Conservation (phyloP, 805 yeast species). For the Metschnikowia dekortorum region DNA sequence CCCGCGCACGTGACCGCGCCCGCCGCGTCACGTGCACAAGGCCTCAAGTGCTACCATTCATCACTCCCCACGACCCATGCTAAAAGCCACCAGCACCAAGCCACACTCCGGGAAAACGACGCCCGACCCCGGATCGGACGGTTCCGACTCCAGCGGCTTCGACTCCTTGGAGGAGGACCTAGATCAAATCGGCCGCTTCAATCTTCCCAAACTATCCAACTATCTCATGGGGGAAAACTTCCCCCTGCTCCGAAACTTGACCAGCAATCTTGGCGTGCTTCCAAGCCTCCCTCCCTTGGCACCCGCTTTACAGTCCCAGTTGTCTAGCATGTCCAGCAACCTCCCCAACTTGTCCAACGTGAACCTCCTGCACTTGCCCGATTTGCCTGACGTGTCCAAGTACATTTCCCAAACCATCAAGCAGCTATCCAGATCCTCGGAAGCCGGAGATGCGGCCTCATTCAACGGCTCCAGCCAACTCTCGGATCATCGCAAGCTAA, state of each 20-base stretch:
- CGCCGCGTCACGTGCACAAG: background rate
- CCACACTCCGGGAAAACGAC: background rate
- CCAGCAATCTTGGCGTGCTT: slow-evolving; percentile 20
- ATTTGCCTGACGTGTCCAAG: slow-evolving; percentile 27
- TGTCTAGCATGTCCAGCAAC: slow-evolving; percentile 22
- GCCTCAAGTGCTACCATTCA: background rate
- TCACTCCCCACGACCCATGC: background rate
- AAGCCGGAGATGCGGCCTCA: background rate
- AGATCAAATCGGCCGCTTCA: slow-evolving; percentile 48
- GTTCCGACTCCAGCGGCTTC: slow-evolving; percentile 11
- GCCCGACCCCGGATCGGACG: background rate
- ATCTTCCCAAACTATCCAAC: slow-evolving; percentile 18
- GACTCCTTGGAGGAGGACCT: slow-evolving; percentile 42
- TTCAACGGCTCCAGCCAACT: slow-evolving; percentile 5
- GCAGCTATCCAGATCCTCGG: background rate
- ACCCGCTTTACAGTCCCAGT: slow-evolving; percentile 9
- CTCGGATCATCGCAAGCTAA: slow-evolving; percentile 7
- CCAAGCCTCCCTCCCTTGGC: slow-evolving; percentile 19
- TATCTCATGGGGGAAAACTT: slow-evolving; percentile 12
- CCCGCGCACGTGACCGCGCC: background rate
- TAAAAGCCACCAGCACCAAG: background rate
- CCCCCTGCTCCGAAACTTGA: slow-evolving; percentile 23
- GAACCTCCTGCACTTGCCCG: slow-evolving; percentile 9
- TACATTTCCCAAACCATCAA: slow-evolving; percentile 27
- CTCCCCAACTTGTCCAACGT: slow-evolving; percentile 19